phyloP scores from a whole-genome alignment of 306 rosid genomes.

The Amphicarpaea edgeworthii region DNA sequence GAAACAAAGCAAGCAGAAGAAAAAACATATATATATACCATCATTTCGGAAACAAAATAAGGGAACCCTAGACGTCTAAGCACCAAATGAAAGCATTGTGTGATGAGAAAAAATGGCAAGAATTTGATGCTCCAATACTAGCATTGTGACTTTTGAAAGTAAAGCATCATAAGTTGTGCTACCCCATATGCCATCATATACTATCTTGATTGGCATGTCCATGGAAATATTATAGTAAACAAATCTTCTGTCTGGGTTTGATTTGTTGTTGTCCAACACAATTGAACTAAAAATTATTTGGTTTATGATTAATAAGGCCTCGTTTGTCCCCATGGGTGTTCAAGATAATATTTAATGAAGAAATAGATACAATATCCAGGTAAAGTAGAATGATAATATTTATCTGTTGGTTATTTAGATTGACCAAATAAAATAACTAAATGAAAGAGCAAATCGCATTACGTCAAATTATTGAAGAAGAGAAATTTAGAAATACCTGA shows the following conservation, averaged over 20 bases:
- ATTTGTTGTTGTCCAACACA: fast-evolving
- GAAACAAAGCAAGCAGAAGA: background rate
- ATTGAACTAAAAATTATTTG: background rate
- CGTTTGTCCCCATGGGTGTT: background rate
- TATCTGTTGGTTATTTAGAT: too few species aligned
- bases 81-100: constrained; percentile 45
- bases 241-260: background rate
- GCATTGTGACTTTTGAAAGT: background rate
- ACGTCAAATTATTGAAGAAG: too few species aligned
- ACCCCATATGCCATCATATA: constrained; percentile 43
- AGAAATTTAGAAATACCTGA: too few species aligned
- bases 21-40: constrained; percentile 40
- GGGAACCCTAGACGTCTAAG: constrained; percentile 59
- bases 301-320: background rate
- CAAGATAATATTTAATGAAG: background rate
- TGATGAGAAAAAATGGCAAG: constrained; percentile 45
- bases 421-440: too few species aligned
- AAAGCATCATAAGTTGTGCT: background rate
- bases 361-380: background rate
- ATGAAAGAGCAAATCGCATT: too few species aligned
- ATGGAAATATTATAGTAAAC: background rate
- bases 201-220: background rate
- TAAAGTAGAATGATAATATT: background rate
- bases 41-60: constrained; percentile 53
- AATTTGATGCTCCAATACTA: constrained; percentile 60